These are phyloP conservation scores for Hirschioporus abietinus DNA, from an alignment of 768 basidiomycete genomes.

Conservation along the genomic window DNA sequence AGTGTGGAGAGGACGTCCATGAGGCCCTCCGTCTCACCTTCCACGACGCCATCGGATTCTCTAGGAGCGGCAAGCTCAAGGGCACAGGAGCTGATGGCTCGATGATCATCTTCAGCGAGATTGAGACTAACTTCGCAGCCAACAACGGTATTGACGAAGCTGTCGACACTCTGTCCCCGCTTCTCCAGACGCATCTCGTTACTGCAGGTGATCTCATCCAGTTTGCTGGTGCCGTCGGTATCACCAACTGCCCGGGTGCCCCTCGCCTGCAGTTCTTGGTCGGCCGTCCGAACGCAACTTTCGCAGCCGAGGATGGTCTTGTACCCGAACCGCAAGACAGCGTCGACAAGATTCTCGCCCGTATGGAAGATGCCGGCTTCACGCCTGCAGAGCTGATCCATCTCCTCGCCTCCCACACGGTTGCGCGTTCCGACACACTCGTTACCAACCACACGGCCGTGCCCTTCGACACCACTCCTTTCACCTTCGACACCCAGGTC, in stretches of 20 bases:
- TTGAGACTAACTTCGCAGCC: constrained; percentile 20
- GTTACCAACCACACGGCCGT: constrained; percentile 6
- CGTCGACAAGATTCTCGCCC: constrained; percentile 19
- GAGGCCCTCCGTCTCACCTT: constrained; percentile 13
- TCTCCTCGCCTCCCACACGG: constrained; percentile 21
- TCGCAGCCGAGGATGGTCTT: constrained; percentile 13
- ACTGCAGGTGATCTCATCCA: constrained; percentile 18
- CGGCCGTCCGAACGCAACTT: constrained; percentile 15
- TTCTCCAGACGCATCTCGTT: constrained; percentile 15
- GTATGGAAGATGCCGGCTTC: constrained; percentile 21
- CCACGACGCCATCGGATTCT: constrained; percentile 14
- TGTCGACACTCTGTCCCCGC: constrained; percentile 17
- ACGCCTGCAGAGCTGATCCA: constrained; percentile 19
- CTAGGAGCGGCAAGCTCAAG: constrained; percentile 11
- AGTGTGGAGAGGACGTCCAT: constrained; percentile 12
- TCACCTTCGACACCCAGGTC: constrained; percentile 17
- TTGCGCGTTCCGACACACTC: constrained; percentile 13
- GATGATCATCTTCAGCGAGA: constrained; percentile 18
- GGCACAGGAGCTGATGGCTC: constrained; percentile 25
- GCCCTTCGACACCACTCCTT: constrained; percentile 22
- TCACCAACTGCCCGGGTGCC: constrained; percentile 21
- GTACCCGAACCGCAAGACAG: constrained; percentile 20
- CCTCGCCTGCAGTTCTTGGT: constrained; percentile 18
- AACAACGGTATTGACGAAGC: constrained; percentile 22
- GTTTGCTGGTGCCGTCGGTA: constrained; percentile 18